These are phyloP conservation scores for Prunus yedoensis DNA, from an alignment of 331 rosid species.

Conservation along the genomic window DNA sequence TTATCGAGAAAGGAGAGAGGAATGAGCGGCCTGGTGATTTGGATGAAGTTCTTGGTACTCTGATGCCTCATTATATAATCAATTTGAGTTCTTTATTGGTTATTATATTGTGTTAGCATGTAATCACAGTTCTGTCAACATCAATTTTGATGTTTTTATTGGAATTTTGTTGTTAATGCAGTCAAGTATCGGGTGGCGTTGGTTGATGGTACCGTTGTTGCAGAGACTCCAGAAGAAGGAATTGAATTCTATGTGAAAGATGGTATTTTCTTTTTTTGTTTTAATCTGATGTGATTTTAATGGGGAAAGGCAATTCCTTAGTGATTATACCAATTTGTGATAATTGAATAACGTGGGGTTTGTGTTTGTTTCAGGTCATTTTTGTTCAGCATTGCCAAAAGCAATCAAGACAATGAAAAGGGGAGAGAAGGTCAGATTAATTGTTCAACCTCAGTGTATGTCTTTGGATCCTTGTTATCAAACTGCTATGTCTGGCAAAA, in stretches of 20 bases:
- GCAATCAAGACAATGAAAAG: slow-evolving; percentile 57
- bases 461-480: slow-evolving; percentile 23
- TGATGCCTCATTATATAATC: slow-evolving; percentile 11
- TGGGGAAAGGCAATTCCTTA: slow-evolving; percentile 6
- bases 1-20: slow-evolving; percentile 44
- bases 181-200: slow-evolving; percentile 53
- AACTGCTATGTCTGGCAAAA: not conserved
- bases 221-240: slow-evolving; percentile 56
- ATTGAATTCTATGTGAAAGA: slow-evolving; percentile 57
- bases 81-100: too few relatives aligned
- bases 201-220: slow-evolving; percentile 55
- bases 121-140: not conserved
- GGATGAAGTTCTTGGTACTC: slow-evolving; percentile 70
- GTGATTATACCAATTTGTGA: slow-evolving; percentile 4
- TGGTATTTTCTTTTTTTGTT: slow-evolving; percentile 34
- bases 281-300: not conserved
- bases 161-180: slow-evolving; percentile 25
- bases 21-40: slow-evolving; percentile 43
- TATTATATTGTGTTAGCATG: not conserved
- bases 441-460: slow-evolving; percentile 71
- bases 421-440: slow-evolving; percentile 67
- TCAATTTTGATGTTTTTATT: not conserved
- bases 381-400: slow-evolving; percentile 45
- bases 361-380: slow-evolving; percentile 44
- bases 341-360: slow-evolving; percentile 5